Evolutionary conservation across 225 moss, liverwort and hornwort species (phyloP), one percentile per base, ranked within the genome.

Genomic region (Rhytidiadelphus loreus): DNA sequence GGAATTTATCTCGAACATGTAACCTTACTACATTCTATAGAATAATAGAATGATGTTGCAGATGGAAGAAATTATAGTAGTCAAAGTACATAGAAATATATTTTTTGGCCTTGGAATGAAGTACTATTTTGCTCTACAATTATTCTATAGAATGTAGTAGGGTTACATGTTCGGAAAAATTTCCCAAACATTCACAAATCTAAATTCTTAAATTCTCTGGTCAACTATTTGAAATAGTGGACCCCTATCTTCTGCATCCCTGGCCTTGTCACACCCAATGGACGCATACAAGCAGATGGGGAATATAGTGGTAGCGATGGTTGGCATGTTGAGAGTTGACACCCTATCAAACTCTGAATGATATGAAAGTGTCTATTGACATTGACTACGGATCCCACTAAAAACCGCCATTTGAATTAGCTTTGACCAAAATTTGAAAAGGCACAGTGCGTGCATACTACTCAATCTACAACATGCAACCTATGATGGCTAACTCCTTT

Each of bases 181-280:
- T 75, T 33, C 0, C 4, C 5, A 50, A 12, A 74, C 0, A 8
- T 21, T 8, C 0, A 50, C 33, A 75, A 50, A 75, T 50, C 50
- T 33, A 75, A 13, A 75, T 33, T 5, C 2, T 21, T 21, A 2
- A 32, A 20, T 30, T 46, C 21, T 6, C 0, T 75, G 0, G 12
- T 74, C 48, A n/a, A n/a, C 48, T 48, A 75, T 20, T 75, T 50
- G 12, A 50, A 75, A 75, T 13, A 28, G 5, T 33, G 0, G 21
- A 33, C 21, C 13, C 13, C 5, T 6, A 21, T 48, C 50, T 50
- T 3, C 0, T 75, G 0, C 2, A 16, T 3, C 6, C 28, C 0
- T 3, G 1, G 12, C 21, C 5, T 33, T 50, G 33, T 22, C 8
- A 48, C 2, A 0, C 33, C 33, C 33, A 75, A 33, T 21, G 5